Percentiles rank a stretch among this genome's conserved stretches.
Conservation (phyloP, 495 filamentous ascomycete species). For the Entonaema liquescens region DNA sequence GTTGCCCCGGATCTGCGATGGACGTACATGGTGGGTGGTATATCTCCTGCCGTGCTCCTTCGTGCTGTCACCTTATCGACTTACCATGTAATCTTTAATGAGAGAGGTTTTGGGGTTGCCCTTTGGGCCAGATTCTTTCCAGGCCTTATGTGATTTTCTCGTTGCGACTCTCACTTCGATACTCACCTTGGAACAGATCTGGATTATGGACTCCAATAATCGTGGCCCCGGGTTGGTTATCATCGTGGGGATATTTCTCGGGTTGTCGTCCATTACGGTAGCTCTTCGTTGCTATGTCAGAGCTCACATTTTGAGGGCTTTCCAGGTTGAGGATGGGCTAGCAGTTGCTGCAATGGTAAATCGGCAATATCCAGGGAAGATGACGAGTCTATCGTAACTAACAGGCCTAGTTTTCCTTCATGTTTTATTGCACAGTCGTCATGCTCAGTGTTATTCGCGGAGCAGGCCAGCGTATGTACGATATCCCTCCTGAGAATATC, state of each 20-base stretch:
- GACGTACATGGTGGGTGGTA: neutral
- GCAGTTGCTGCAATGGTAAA: constrained; percentile 39
- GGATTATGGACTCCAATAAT: constrained; percentile 20
- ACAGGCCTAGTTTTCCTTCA: constrained; percentile 27
- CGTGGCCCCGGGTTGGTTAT: constrained; percentile 38
- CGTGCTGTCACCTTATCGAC: neutral
- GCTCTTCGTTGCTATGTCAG: constrained; percentile 42
- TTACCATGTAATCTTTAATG: constrained; percentile 16
- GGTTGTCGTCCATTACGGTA: constrained; percentile 29
- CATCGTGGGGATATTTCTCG: constrained; percentile 25
- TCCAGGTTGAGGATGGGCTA: constrained; percentile 41
- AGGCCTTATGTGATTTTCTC: neutral
- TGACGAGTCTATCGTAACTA: constrained; percentile 3
- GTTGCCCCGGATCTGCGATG: constrained; percentile 6
- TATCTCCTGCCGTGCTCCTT: constrained; percentile 10
- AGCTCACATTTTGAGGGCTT: constrained; percentile 28
- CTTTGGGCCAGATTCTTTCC: constrained; percentile 19
- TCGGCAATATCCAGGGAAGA: neutral
- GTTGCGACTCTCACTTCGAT: neutral
- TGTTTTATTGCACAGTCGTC: constrained; percentile 20
- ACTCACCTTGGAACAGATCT: neutral
- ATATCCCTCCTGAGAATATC: constrained; percentile 30
- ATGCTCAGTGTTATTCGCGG: constrained; percentile 33
- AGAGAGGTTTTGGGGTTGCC: constrained; percentile 14
- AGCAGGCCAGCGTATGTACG: constrained; percentile 21